Base-by-base conservation (phyloP, 352 stramenopile genomes). In the Phytophthora constricta region DNA sequence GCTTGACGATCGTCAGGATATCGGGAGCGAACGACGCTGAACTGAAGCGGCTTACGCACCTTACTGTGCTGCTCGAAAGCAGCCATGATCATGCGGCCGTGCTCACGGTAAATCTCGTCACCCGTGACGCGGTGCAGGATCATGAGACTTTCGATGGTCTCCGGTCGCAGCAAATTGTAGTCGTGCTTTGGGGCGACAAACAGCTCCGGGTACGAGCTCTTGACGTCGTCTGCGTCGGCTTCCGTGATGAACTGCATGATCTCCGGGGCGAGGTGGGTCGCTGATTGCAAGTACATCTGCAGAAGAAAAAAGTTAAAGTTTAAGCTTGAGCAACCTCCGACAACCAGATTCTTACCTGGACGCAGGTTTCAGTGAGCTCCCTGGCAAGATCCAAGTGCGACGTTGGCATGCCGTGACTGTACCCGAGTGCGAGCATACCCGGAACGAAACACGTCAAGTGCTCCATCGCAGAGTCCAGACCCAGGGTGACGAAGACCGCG, bases 81-180 rank as follows among this genome's bases (percentile, higher is more conserved):
- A 2, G 84, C 47, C 68, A 97, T 95, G 63, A 98, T 96, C 3
- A 66, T 53, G 26, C 87, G 89, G 0, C 87, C 92, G 62, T 91
- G 79, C 13, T 90, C 79, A 20, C 84, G 80, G 53, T 97, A 98
- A 42, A 80, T 82, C 28, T 82, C 72, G 33, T 98, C 76, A 2
- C 79, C 74, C 9, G 91, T 98, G n/a, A 92, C 74, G 22, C 90
- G 86, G 60, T 97, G 90, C 11, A 98, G 58, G 14, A 97, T 71
- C 78, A 97, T 95, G 7, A 98, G 67, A 27, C 83, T 96, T 69
- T 98, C 93, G 23, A 97, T 79, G 1, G 84, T 95, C 72, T 98
- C 93, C 0, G 92, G 90, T 16, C 91, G 87, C 7, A 98, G 69
- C 22, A 83, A 66, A 49, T 97, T 91, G 50, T 75, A 85, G 39